Percentiles rank a stretch among this genome's conserved stretches.
These are phyloP conservation scores for Calocera viscosa DNA, from an alignment of 768 basidiomycete genomes.

Conservation along the genomic window DNA sequence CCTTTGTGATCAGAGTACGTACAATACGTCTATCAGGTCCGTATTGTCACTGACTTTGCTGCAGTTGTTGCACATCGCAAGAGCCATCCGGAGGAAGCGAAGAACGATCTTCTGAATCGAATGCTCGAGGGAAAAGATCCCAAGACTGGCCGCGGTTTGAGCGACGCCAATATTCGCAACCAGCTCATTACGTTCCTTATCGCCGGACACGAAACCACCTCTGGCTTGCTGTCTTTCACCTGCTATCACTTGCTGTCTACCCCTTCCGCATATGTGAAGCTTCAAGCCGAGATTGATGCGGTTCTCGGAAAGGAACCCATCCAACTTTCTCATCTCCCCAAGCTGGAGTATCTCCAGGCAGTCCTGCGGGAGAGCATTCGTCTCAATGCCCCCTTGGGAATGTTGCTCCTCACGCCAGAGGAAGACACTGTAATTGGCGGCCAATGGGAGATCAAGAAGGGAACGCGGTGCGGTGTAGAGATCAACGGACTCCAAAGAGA, in stretches of 20 bases:
- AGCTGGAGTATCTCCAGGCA: slow-evolving; percentile 18
- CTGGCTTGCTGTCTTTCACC: slow-evolving; percentile 17
- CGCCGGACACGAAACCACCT: slow-evolving; percentile 15
- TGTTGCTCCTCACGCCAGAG: slow-evolving; percentile 9
- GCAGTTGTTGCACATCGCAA: slow-evolving; percentile 33
- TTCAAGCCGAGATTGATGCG: slow-evolving; percentile 15
- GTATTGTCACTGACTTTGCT: neutral
- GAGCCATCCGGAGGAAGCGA: slow-evolving; percentile 27
- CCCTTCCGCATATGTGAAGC: slow-evolving; percentile 12
- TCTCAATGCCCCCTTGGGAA: slow-evolving; percentile 14
- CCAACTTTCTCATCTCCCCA: slow-evolving; percentile 13
- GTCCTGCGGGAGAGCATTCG: slow-evolving; percentile 16
- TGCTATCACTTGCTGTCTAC: slow-evolving; percentile 14
- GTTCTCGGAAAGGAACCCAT: slow-evolving; percentile 14
- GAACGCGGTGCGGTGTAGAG: slow-evolving; percentile 10
- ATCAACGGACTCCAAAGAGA: slow-evolving; percentile 17
- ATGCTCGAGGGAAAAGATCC: slow-evolving; percentile 38
- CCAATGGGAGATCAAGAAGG: slow-evolving; percentile 12
- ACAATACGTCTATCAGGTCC: too few species aligned
- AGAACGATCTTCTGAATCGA: slow-evolving; percentile 35
- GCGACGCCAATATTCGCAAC: slow-evolving; percentile 17
- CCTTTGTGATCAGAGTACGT: slow-evolving; percentile 33
- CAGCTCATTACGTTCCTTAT: slow-evolving; percentile 20
- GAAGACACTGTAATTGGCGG: slow-evolving; percentile 14
- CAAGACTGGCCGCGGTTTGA: slow-evolving; percentile 30